Base-by-base conservation (phyloP, 2,329 filamentous ascomycete genomes). In the Verticillium dahliae region DNA sequence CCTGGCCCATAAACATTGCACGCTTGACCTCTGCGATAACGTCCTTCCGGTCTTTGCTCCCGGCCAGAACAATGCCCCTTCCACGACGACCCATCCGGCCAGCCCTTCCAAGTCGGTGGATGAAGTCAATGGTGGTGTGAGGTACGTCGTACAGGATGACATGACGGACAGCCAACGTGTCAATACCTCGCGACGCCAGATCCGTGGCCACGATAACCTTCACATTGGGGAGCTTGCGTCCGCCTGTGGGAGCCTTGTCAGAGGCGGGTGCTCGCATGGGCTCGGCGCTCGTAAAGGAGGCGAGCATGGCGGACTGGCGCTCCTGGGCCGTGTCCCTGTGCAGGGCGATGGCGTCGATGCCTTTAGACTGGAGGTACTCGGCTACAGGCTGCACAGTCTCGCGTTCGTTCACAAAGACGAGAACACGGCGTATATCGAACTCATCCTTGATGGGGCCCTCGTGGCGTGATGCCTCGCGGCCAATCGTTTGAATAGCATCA, bases 71-170 rank as follows among this genome's bases (percentile, higher is more conserved):
- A 66, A 98, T 88, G 22, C 92, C 95, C 61, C 93, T 84, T 15
- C 95, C 95, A 72, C 95, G 85, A 64, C 92, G 85, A 2, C 92
- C 92, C 92, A 98, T 98, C 38, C 95, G 85, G 0, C 95, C 95
- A 1, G 95, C 92, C 62, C 95, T 85, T 15, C 95, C 95, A 4
- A 98, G 85, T 15, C 96, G 89, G 75, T 99, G 96, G 70, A 99
- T 97, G 70, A 99, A 99, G 75, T 99, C 96, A 63, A 99, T 96
- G 0, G 92, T 96, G 0, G 91, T 96, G 72, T 98, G 94, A 4
- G 95, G 95, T n/a, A 99, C 94, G 72, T 99, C 92, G 74, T 97
- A 98, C 33, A 99, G 78, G 60, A 99, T 89, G 59, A 99, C 95
- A 67, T 96, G 91, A 62, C 91, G 85, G 18, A 98, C 94, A 18